phyloP scores from a whole-genome alignment of 2,329 filamentous ascomycete species.

The Penicillium sclerotigenum region DNA sequence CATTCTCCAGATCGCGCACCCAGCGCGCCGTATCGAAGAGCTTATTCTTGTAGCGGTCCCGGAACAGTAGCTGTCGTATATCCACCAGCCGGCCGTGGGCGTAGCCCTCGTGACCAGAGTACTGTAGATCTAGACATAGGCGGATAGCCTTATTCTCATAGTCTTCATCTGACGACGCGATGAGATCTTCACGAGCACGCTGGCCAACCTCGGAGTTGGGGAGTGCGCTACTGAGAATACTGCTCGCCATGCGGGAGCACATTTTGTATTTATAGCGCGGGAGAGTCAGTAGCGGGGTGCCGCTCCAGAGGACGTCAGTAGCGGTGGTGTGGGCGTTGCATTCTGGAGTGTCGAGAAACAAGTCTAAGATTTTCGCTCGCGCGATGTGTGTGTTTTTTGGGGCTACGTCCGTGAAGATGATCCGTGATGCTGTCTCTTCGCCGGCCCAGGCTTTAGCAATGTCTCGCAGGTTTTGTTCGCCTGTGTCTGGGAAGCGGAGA shows the following conservation, averaged over 20 bases:
- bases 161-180: conserved; percentile 71
- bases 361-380: conserved; percentile 83
- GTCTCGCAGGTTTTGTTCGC: conserved; percentile 76
- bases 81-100: conserved; percentile 67
- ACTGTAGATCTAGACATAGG: conserved; percentile 63
- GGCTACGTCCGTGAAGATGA: conserved; percentile 94
- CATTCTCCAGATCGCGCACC: conserved; percentile 83
- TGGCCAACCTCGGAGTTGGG: conserved; percentile 68
- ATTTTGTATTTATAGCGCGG: conserved; percentile 96
- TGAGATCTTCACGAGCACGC: conserved; percentile 68
- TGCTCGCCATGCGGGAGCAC: conserved; percentile 97
- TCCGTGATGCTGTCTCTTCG: conserved; percentile 75
- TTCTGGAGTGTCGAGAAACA: conserved; percentile 95
- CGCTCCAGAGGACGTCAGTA: conserved; percentile 93
- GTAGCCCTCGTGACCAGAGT: conserved; percentile 43
- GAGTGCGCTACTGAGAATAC: conserved; percentile 84
- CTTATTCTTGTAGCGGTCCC: conserved; percentile 78
- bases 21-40: conserved; percentile 89
- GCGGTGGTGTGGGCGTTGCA: conserved; percentile 98
- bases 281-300: conserved; percentile 84
- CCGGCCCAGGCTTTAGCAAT: conserved; percentile 84
- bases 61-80: conserved; percentile 76
- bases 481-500: conserved; percentile 90
- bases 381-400: conserved; percentile 93
- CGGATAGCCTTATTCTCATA: conserved; percentile 77